Evolutionary conservation across 108 stramenopile species (phyloP), one percentile per base, ranked within the genome.

Genomic region (Fragilaria crotonensis): DNA sequence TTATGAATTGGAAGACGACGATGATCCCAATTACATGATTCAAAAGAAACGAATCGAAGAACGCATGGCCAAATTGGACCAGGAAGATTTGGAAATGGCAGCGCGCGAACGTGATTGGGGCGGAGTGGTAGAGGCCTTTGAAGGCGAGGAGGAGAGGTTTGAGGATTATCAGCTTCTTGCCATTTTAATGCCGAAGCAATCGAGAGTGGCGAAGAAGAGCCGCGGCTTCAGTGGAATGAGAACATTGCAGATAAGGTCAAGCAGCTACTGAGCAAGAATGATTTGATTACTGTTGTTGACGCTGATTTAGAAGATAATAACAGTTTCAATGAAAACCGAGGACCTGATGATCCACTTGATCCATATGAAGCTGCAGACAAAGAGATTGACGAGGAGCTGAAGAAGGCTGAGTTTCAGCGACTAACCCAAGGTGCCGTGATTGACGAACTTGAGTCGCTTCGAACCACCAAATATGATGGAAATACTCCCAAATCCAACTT

Each of bases 321-420:
- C n/a, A n/a, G n/a, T n/a, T n/a, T n/a, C n/a, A n/a, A n/a, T n/a
- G n/a, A n/a, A n/a, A n/a, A n/a, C n/a, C n/a, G n/a, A n/a, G n/a
- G n/a, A n/a, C n/a, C n/a, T n/a, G n/a, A n/a, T n/a, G n/a, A n/a
- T n/a, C n/a, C n/a, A n/a, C n/a, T n/a, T n/a, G 54, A 66, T 20
- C 53, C 78, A 19, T 83, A 70, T 58, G 79, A 77, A 52, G 47
- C 47, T 20, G 58, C 80, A 25, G 54, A 76, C 30, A 73, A 79
- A 36, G 46, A 27, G 32, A 31, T 80, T n/a, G 70, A 59, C 46
- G 57, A 81, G 48, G 78, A 81, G 33, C 74, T 76, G 66, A 75
- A 81, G 61, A 79, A 78, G 54, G 76, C 80, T 19, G 69, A 63
- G 18, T 52, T 77, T 50, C 68, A 69, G 33, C 70, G 68, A 45